Base-by-base conservation (phyloP, 345 rosid species). In the Corchorus olitorius region DNA sequence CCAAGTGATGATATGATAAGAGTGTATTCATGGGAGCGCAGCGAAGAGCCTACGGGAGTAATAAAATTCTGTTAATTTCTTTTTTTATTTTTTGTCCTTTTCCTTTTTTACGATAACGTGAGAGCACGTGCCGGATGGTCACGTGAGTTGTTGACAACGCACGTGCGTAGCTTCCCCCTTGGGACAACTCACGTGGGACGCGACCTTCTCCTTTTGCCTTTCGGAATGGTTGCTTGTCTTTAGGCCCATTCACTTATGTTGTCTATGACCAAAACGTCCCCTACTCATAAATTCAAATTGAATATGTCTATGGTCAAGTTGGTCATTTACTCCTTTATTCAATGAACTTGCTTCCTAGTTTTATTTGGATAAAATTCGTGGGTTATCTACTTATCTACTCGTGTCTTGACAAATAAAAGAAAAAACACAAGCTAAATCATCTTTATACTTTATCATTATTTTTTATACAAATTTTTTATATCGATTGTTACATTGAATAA, bases 41-140 rank as follows among this genome's bases (percentile, higher is more conserved):
- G 43, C 4, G 43, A 39, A 39, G 43, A 39, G 27, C 27, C 27
- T 27, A 27, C 27, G 27, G 27, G 27, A 27, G 27, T 27, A 27
- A 27, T 27, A 27, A 27, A 27, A 27, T 27, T 27, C 27, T 27
- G 27, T 27, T 27, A 0, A 27, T 16, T 53, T 8, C 3, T 19
- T 55, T 54, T 13, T 62, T 2, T 48, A 48, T 8, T 4, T 4
- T 7, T 4, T 41, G n/a, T n/a, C n/a, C 6, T 19, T 56, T 73
- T 68, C 8, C 33, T 54, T 27, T 39, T 66, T 62, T 49, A 33
- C 72, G 76, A 64, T 69, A 85, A 78, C 84, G 81, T 76, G 86
- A 74, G 56, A 60, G 73, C 90, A 87, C 86, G 83, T 87, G 92
- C 75, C 78, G 45, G 48, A 8, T 4, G 54, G 78, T 85, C 87